Conservation (phyloP, 2,329 filamentous ascomycete species). For the Chaetomiaceae sp. region DNA sequence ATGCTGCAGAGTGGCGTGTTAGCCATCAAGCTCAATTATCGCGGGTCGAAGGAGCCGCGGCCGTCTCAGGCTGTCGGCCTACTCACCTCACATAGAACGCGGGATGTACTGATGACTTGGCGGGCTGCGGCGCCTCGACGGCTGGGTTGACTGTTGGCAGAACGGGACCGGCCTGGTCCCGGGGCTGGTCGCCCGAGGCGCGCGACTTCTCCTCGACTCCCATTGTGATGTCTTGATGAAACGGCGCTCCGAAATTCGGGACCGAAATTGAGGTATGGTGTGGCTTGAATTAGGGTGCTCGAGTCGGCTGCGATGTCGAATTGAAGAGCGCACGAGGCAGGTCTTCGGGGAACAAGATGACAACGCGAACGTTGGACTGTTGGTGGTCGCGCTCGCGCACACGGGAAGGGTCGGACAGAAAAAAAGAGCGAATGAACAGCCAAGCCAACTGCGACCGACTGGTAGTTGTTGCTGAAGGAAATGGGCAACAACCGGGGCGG, state of each 20-base stretch:
- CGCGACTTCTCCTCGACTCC: constrained; percentile 74
- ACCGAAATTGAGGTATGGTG: not conserved
- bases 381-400: constrained; percentile 1
- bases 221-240: constrained; percentile 40
- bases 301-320: constrained; percentile 15
- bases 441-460: constrained; percentile 24
- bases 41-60: too few relatives aligned
- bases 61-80: not conserved
- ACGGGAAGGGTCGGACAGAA: constrained; percentile 7
- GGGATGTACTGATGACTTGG: constrained; percentile 65
- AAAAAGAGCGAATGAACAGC: constrained; percentile 27
- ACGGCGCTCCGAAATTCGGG: not conserved
- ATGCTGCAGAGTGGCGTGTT: constrained; percentile 47
- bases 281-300: constrained; percentile 9
- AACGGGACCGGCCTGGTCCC: constrained; percentile 55
- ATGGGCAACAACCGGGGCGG: constrained; percentile 5
- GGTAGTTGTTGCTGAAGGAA: constrained; percentile 7
- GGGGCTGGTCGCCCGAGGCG: constrained; percentile 70
- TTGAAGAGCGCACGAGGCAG: constrained; percentile 5
- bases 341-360: constrained; percentile 5
- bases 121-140: constrained; percentile 62
- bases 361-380: constrained; percentile 3
- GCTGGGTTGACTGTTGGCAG: constrained; percentile 78
- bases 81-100: constrained; percentile 76
- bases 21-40: too few relatives aligned